Percentiles rank a stretch among this genome's conserved stretches.
phyloP scores from a whole-genome alignment of 2,329 filamentous ascomycete species.

The Neoscytalidium dimidiatum region DNA sequence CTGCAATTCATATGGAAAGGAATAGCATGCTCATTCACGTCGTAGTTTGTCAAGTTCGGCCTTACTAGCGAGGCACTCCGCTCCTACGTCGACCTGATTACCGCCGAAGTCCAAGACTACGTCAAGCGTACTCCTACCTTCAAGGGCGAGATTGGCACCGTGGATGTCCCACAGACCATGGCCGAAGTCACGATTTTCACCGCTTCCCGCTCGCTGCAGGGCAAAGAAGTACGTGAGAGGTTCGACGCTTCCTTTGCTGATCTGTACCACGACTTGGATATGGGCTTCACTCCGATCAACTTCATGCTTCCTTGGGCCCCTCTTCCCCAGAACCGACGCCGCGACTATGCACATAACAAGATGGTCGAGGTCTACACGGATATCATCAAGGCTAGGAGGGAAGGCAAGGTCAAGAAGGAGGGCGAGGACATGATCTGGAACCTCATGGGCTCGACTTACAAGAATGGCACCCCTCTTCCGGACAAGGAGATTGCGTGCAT shows the following conservation, averaged over 20 bases:
- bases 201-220: constrained; percentile 81
- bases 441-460: constrained; percentile 82
- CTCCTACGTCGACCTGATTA: constrained; percentile 78
- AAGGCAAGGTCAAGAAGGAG: constrained; percentile 48
- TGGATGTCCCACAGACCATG: constrained; percentile 74
- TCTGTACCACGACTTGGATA: constrained; percentile 85
- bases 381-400: constrained; percentile 73
- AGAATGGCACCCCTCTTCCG: constrained; percentile 75
- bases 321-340: constrained; percentile 82
- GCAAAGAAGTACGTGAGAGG: constrained; percentile 75
- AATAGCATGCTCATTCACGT: constrained; percentile 20
- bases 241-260: constrained; percentile 80
- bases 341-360: constrained; percentile 76
- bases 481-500: constrained; percentile 87
- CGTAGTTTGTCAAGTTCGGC: constrained; percentile 76
- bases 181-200: constrained; percentile 89
- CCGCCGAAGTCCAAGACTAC: constrained; percentile 72
- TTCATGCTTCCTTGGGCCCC: constrained; percentile 89
- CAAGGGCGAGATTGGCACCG: constrained; percentile 67
- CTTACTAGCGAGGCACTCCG: constrained; percentile 74
- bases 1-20: neutral
- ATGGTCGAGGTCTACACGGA: constrained; percentile 82
- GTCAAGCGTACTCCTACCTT: constrained; percentile 68
- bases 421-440: constrained; percentile 86
- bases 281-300: constrained; percentile 87